phyloP scores from a whole-genome alignment of 2,329 filamentous ascomycete genomes.

The Aureobasidium sp. region DNA sequence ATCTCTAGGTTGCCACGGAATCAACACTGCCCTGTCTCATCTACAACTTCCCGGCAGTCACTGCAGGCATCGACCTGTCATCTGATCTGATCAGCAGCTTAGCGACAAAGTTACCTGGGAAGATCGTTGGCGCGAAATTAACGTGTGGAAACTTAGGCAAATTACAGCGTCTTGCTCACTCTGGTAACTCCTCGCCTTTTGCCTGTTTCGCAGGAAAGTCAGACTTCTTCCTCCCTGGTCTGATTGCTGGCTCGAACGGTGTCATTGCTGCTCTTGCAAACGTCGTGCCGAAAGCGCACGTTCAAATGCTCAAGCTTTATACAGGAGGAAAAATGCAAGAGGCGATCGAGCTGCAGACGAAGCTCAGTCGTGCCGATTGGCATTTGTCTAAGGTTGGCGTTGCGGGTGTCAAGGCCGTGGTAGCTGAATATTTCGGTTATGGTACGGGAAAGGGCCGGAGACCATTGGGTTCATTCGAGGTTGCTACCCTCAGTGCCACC shows the following conservation, averaged over 20 bases:
- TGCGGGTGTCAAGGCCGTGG: conserved; percentile 59
- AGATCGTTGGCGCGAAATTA: conserved; percentile 60
- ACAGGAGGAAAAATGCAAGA: conserved; percentile 50
- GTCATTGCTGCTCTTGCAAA: conserved; percentile 49
- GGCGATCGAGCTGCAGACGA: conserved; percentile 54
- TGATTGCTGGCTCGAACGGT: conserved; percentile 42
- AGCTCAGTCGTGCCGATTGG: no score
- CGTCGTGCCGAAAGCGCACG: conserved; percentile 49
- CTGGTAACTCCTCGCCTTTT: conserved; percentile 51
- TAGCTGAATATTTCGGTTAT: no score
- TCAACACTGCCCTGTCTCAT: conserved; percentile 60
- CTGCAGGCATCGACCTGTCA: conserved; percentile 61
- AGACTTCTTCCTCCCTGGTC: conserved; percentile 53
- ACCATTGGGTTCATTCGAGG: no score
- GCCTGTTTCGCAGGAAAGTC: conserved; percentile 61
- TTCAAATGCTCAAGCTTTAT: conserved; percentile 55
- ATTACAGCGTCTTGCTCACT: conserved; percentile 49
- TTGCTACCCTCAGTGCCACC: no score
- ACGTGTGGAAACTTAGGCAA: conserved; percentile 58
- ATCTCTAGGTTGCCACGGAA: conserved; percentile 51
- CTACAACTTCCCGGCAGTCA: conserved; percentile 64
- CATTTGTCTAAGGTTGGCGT: conserved; percentile 59
- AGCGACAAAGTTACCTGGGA: conserved; percentile 43
- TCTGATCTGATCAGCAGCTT: conserved; percentile 50
- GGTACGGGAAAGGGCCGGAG: no score